These are phyloP conservation scores for Ailanthus altissimus DNA, from an alignment of 345 rosid species.

Conservation along the genomic window DNA sequence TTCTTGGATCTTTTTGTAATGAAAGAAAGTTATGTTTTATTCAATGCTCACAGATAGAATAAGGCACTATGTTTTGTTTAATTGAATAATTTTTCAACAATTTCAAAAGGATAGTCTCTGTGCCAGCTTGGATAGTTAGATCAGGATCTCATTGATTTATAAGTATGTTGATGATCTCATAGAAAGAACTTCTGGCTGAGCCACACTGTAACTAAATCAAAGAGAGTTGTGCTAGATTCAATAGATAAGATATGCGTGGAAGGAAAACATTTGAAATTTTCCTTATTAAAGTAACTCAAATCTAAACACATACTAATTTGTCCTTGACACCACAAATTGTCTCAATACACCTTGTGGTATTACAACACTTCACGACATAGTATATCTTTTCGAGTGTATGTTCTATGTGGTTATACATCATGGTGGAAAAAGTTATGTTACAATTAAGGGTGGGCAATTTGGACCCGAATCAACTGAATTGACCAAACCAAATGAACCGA, in stretches of 20 bases:
- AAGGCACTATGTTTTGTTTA: not conserved
- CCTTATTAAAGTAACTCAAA: not conserved
- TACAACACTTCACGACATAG: not conserved
- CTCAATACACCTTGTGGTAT: not conserved
- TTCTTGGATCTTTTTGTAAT: not conserved
- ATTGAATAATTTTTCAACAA: not conserved
- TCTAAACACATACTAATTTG: not conserved
- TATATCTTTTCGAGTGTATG: not conserved
- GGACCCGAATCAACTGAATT: no score
- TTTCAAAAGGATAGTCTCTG: not conserved
- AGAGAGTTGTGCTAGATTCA: not conserved
- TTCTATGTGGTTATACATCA: not conserved
- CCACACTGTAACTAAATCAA: not conserved
- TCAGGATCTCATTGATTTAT: not conserved
- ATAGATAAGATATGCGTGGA: not conserved
- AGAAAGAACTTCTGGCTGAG: not conserved
- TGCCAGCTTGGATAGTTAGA: not conserved
- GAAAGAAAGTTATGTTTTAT: not conserved
- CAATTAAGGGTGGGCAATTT: no score
- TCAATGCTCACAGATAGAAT: not conserved
- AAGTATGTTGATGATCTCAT: not conserved
- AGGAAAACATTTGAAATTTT: not conserved
- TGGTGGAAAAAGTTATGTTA: not conserved
- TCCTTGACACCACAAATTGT: not conserved
- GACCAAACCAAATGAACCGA: no score